Evolutionary conservation across 2,329 filamentous ascomycete genomes (phyloP), one percentile per base, ranked within the genome.

Genomic region (Colletotrichum sublineola): DNA sequence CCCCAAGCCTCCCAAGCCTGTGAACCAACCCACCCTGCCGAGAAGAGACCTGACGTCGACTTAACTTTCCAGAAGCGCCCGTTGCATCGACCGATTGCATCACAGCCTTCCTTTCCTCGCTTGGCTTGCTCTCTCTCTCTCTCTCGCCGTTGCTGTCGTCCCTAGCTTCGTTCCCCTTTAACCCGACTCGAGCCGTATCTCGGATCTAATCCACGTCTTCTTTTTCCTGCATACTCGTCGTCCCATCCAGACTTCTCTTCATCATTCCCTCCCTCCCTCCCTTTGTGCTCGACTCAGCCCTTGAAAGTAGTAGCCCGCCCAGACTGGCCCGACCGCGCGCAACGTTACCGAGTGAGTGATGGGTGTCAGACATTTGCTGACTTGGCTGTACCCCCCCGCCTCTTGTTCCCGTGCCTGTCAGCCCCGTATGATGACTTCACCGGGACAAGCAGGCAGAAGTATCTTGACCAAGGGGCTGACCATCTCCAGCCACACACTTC

Each of bases 71-170:
- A 64, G 53, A 64, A 60, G 58, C 66, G 60, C 66, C 65, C 60
- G 24, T 64, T 46, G 69, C 69, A 44, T 56, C 50, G 53, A 69
- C 68, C 50, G 58, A 69, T 72, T 72, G 69, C 66, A 69, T 72
- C 69, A 72, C 66, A 40, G 29, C 66, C 48, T 38, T 53, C 36
- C 15, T 20, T n/a, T 9, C 20, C 66, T 38, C 29, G 14, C 40
- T 14, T 15, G 42, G 33, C 40, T 40, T 9, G 1, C 38, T 40
- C 2, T 29, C 46, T 11, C 31, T 31, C 53, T 8, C 24, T 24
- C 24, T 24, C 24, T 24, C 24, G 24, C 24, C 24, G 24, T 24
- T 24, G 24, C 24, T 24, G 24, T 24, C 24, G 24, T 24, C 24
- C 24, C 24, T 24, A 24, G 24, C 24, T 24, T 24, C 24, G 24